Evolutionary conservation across 2,329 filamentous ascomycete genomes (phyloP).

Genomic region (Alternaria incomplexa): DNA sequence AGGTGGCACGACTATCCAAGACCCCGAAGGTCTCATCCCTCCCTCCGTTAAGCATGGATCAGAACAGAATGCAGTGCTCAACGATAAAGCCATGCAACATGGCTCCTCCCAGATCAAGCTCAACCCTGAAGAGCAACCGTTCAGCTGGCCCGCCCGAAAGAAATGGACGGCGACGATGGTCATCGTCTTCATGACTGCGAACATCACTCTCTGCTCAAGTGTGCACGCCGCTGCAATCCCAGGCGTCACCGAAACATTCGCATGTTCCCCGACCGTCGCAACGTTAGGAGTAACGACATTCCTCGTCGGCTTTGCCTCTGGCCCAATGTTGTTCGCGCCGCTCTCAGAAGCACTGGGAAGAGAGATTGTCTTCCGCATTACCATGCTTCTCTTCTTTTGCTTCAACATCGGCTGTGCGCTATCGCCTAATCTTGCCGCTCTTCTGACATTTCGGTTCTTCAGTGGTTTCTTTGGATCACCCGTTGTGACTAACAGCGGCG

Average conservation of each 20-base stretch:
- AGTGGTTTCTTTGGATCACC: background rate
- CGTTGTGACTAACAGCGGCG: background rate
- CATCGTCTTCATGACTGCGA: background rate
- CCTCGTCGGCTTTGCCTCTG: background rate
- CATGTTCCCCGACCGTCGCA: background rate
- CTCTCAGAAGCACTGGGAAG: background rate
- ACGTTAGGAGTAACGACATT: background rate
- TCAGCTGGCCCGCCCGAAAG: background rate
- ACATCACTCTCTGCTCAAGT: background rate
- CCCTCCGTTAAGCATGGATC: accelerated
- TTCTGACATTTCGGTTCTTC: background rate
- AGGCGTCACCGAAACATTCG: background rate
- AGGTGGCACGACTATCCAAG: background rate
- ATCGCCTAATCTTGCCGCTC: background rate
- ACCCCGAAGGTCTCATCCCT: background rate
- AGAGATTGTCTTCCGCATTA: background rate
- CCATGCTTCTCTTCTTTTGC: background rate
- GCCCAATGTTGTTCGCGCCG: background rate
- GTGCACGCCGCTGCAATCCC: background rate
- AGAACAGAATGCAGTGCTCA: background rate
- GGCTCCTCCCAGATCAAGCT: background rate
- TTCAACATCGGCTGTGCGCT: background rate
- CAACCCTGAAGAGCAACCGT: background rate
- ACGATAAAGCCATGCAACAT: background rate
- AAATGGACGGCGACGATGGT: background rate